Evolutionary conservation across 257 asterid species (phyloP), one percentile per base, ranked within the genome.

Genomic region (Paulownia fortunei): DNA sequence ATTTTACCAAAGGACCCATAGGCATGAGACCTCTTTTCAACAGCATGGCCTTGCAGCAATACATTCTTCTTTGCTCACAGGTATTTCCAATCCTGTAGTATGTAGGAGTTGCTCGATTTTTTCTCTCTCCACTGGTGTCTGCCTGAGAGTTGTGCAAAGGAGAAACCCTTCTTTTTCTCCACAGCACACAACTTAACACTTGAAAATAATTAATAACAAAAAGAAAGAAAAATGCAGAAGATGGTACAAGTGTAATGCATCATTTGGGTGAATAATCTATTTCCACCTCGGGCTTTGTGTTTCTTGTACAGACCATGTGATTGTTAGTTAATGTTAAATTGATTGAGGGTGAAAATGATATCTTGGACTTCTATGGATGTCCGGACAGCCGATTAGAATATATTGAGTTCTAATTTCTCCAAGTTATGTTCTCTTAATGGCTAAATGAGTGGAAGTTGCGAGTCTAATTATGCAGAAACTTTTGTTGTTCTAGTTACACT

Each of bases 1-100:
- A 87, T 75, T 92, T 93, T 76, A 80, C 89, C 73, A 81, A 52
- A 69, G 74, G 83, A 54, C 86, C 77, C 56, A 77, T 76, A 34
- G 82, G 90, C 74, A 84, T 79, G 85, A 74, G n/a, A 69, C 94
- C 97, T 66, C 79, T 92, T 54, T 92, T 89, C 86, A 84, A 89
- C 88, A 86, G 87, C 91, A 75, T 86, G 78, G 87, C 85, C 55
- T 83, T 96, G 90, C 99, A 96, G 86, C 97, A 88, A 73, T 96
- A 96, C 81, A 83, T 96, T 76, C 92, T 96, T 82, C 91, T 96
- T 59, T 96, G 97, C 83, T 36, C 99, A 41, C 99, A 93, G 97
- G 99, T 93, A 83, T 19, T 46, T 68, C 30, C 36, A 37, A 52
- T 47, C 37, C 73, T 58, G 41, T 58, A 18, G 18, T 8, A 39